These are phyloP conservation scores for Pelomyxa schiedti DNA, from an alignment of 78 protist genomes.

Conservation along the genomic window DNA sequence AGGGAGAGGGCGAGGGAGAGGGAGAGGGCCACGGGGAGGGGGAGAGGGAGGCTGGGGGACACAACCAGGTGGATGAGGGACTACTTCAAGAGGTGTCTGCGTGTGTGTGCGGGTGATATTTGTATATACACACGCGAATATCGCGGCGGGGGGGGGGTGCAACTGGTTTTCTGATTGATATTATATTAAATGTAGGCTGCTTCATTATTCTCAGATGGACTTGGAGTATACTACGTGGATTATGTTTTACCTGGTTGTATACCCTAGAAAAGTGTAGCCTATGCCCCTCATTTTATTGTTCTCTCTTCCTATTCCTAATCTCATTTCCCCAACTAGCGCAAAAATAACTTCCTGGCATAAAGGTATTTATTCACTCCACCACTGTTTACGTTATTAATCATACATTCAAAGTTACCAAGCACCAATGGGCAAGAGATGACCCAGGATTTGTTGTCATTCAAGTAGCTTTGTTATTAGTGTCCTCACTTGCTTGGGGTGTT, in stretches of 20 bases:
- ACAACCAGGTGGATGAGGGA: too few species aligned
- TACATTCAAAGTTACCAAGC: conserved; percentile 49
- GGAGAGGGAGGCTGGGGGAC: too few species aligned
- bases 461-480: conserved; percentile 41
- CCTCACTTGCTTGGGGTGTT: conserved; percentile 48
- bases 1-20: too few species aligned
- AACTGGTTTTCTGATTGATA: too few species aligned
- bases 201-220: conserved; percentile 63
- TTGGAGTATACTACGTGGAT: conserved; percentile 73
- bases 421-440: conserved; percentile 94
- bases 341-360: conserved; percentile 58
- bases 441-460: conserved; percentile 82
- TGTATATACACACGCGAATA: too few species aligned
- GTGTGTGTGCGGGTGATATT: too few species aligned
- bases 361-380: conserved; percentile 14
- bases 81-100: too few species aligned
- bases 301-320: neutral
- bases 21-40: too few species aligned
- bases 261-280: conserved; percentile 57
- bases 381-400: neutral
- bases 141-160: too few species aligned
- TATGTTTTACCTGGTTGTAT: conserved; percentile 54
- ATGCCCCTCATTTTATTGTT: too few species aligned
- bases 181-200: too few species aligned
- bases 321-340: neutral